Conservation (phyloP, 2,329 filamentous ascomycete genomes). For the Pyrenophora tritici-repentis region DNA sequence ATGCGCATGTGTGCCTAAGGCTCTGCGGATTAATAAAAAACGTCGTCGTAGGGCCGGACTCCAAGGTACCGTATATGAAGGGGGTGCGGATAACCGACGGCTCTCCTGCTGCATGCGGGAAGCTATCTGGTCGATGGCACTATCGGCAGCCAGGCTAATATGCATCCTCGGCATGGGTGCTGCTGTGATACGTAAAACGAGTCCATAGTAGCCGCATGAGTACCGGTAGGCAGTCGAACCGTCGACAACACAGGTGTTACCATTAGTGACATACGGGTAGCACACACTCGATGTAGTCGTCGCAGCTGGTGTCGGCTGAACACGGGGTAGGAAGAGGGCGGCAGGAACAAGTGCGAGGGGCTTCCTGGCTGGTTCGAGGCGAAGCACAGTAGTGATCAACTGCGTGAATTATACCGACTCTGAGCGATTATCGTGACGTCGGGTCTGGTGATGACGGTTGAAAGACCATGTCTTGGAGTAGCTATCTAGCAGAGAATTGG, state of each 20-base stretch:
- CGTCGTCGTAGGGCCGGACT: slow-evolving; percentile 3
- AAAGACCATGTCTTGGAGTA: not conserved
- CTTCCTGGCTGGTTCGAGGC: not conserved
- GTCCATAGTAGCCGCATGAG: slow-evolving; percentile 12
- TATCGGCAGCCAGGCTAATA: slow-evolving; percentile 16
- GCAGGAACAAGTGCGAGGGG: slow-evolving; percentile 10
- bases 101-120: slow-evolving; percentile 18
- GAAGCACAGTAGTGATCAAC: slow-evolving; percentile 16
- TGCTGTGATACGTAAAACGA: slow-evolving; percentile 16
- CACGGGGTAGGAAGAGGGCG: slow-evolving; percentile 14
- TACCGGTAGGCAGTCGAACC: slow-evolving; percentile 11
- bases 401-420: not conserved
- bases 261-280: slow-evolving; percentile 18
- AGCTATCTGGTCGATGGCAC: slow-evolving; percentile 17
- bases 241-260: slow-evolving; percentile 13
- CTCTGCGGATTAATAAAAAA: slow-evolving; percentile 3
- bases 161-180: slow-evolving; percentile 18
- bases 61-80: slow-evolving; percentile 5
- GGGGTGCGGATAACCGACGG: slow-evolving; percentile 14
- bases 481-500: slow-evolving; percentile 2
- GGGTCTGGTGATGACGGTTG: slow-evolving; percentile 20
- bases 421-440: not conserved
- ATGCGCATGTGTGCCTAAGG: slow-evolving; percentile 11
- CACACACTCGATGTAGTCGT: slow-evolving; percentile 14
- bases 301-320: slow-evolving; percentile 20